Evolutionary conservation across 2,329 filamentous ascomycete species (phyloP).

Genomic region (Lecanicillium sp.): DNA sequence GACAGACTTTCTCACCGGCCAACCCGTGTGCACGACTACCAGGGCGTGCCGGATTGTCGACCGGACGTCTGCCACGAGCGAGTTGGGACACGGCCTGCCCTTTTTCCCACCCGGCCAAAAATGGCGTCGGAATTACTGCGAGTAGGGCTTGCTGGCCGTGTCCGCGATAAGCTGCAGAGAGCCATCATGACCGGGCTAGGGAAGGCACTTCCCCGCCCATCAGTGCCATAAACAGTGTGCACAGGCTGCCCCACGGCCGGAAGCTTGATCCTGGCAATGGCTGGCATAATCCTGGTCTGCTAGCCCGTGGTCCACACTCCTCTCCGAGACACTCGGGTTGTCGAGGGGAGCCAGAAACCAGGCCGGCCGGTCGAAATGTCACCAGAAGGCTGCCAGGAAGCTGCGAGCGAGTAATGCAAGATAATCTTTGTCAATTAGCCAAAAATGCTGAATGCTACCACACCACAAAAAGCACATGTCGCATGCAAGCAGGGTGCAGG

Average conservation of each 20-base stretch:
- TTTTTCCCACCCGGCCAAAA: background rate
- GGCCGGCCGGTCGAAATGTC: background rate
- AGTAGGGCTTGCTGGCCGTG: background rate
- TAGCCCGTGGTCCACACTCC: background rate
- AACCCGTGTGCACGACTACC: background rate
- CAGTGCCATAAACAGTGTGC: constrained; percentile 5
- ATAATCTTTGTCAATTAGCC: background rate
- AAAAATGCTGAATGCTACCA: background rate
- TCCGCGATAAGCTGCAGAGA: constrained; percentile 11
- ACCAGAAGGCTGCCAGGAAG: background rate
- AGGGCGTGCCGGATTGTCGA: background rate
- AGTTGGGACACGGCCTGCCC: too few species aligned
- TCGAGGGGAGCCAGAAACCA: background rate
- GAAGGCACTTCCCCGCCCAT: constrained; percentile 11
- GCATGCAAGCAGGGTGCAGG: too few species aligned
- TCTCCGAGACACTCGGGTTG: background rate
- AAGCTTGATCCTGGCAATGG: background rate
- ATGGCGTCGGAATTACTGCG: constrained; percentile 3
- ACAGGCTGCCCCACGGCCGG: constrained; percentile 2
- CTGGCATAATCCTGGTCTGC: background rate
- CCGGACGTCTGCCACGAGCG: too few species aligned
- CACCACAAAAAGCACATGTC: background rate
- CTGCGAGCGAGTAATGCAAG: background rate
- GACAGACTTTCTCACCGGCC: background rate
- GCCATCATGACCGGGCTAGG: constrained; percentile 12